These are phyloP conservation scores for Pulveroboletus sp. DNA, from an alignment of 768 basidiomycete species.

Conservation along the genomic window DNA sequence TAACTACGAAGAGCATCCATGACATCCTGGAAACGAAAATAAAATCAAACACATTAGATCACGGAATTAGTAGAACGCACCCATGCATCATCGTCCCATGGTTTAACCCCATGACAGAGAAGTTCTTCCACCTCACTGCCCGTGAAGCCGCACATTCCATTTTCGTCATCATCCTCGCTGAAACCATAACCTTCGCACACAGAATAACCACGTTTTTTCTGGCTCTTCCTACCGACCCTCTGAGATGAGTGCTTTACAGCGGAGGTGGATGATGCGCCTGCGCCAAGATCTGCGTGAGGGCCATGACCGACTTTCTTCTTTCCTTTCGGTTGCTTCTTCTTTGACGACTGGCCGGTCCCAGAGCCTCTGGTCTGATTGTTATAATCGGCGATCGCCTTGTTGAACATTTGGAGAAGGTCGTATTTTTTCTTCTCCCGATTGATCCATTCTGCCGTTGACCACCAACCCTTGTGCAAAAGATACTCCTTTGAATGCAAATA, in stretches of 20 bases:
- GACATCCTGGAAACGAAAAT: conserved; percentile 14
- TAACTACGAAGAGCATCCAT: conserved; percentile 5
- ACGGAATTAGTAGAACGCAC: conserved; percentile 22
- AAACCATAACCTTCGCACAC: neutral
- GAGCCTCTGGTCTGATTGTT: neutral
- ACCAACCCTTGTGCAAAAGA: conserved; percentile 48
- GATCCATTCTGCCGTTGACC: conserved; percentile 28
- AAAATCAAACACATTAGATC: neutral
- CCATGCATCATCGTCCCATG: conserved; percentile 44
- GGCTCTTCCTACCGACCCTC: neutral
- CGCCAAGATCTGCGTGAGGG: neutral
- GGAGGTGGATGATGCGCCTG: no score
- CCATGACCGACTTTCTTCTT: neutral
- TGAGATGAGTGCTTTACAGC: no score
- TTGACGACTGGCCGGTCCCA: neutral
- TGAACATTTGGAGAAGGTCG: neutral
- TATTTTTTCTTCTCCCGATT: neutral
- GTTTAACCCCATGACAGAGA: conserved; percentile 39
- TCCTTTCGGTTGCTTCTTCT: conserved; percentile 3
- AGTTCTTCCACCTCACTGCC: conserved; percentile 35
- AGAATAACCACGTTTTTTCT: neutral
- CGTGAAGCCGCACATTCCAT: conserved; percentile 23
- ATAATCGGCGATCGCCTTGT: neutral
- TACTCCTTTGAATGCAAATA: conserved; percentile 48
- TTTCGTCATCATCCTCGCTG: neutral